A percentile compares a stretch with the other conserved stretches of the same genome.
phyloP scores from a whole-genome alignment of 129 eudicot species.

The Artemisia tridentata region DNA sequence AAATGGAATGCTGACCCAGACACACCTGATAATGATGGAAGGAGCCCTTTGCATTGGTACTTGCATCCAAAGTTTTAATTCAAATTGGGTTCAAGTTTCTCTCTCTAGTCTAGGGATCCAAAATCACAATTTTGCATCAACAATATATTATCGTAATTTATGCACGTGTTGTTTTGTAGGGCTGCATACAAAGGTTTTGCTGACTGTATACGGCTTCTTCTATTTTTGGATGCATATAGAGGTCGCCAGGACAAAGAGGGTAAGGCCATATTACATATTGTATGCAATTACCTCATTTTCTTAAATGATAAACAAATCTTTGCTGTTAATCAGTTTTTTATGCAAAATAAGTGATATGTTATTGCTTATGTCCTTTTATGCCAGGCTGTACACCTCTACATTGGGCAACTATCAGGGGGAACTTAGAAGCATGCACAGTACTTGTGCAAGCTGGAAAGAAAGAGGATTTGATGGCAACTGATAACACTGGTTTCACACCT shows the following conservation, averaged over 20 bases:
- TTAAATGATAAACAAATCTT: too few species aligned
- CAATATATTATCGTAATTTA: not conserved
- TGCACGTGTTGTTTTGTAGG: conserved; percentile 44
- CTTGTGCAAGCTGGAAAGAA: conserved; percentile 95
- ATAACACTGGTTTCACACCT: conserved; percentile 91
- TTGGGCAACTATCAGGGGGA: conserved; percentile 98
- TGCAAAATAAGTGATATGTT: not conserved
- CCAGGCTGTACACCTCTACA: conserved; percentile 98
- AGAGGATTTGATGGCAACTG: conserved; percentile 86
- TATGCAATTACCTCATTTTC: not conserved
- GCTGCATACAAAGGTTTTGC: conserved; percentile 99
- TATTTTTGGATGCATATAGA: conserved; percentile 88
- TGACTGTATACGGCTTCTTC: conserved; percentile 90
- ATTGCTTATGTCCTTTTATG: not conserved
- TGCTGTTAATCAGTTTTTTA: not conserved
- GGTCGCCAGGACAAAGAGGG: conserved; percentile 99
- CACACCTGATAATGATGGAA: conserved; percentile 92
- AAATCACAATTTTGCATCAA: conserved; percentile 3
- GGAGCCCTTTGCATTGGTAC: conserved; percentile 99
- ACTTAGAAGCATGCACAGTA: conserved; percentile 96
- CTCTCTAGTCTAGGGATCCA: not conserved
- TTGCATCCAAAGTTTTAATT: conserved; percentile 9
- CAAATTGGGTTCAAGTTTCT: not conserved
- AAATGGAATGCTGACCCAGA: conserved; percentile 99
- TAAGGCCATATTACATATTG: conserved; percentile 32